Evolutionary conservation across 1,284 basidiomycete species (phyloP), one percentile per base, ranked within the genome.

Genomic region (Apiotrichum sp.): DNA sequence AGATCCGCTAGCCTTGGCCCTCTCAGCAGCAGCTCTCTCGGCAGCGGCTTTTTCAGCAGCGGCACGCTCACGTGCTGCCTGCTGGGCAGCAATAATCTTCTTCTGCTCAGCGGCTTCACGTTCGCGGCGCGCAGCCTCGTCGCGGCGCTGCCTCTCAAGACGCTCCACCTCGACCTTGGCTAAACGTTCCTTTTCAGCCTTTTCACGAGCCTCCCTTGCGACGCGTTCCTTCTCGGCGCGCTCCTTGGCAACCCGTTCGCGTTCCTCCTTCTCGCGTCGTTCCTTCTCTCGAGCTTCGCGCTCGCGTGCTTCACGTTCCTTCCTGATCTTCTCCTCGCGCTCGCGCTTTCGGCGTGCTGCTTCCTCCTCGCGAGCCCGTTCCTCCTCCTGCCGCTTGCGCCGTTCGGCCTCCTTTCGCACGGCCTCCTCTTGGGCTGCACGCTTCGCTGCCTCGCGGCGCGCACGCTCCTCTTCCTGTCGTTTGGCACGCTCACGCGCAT

Each of bases 381-480:
- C 79, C 65, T 80, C 79, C 47, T 79, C 77, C 50, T 78, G 75
- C 1, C 80, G 77, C 61, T 76, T 78, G 57, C 73, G 72, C 59
- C 77, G 72, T 56, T 80, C 79, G 39, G 77, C 77, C 51, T 79
- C 80, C 57, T 75, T 75, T 44, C 76, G 71, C 31, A 70, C 67
- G 9, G 81, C 83, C 74, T 93, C 90, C 69, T 91, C 90, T 58
- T 90, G 88, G 54, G 83, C 83, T 41, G 81, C 85, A 70, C 85
- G 86, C 65, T 86, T 86, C 57, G 80, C 81, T 49, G 83, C 83
- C 68, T 93, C 90, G 45, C 86, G 84, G 63, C 81, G 85, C 33
- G 80, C 79, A 39, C 83, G 80, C 57, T 87, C 84, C 72, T 88
- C 86, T 63, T 88, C 86, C 46, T 84, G 84, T 66, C 82, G 84